These are phyloP conservation scores for Orbilia blumenaviensis DNA, from an alignment of 2,329 filamentous ascomycete genomes.

Conservation along the genomic window DNA sequence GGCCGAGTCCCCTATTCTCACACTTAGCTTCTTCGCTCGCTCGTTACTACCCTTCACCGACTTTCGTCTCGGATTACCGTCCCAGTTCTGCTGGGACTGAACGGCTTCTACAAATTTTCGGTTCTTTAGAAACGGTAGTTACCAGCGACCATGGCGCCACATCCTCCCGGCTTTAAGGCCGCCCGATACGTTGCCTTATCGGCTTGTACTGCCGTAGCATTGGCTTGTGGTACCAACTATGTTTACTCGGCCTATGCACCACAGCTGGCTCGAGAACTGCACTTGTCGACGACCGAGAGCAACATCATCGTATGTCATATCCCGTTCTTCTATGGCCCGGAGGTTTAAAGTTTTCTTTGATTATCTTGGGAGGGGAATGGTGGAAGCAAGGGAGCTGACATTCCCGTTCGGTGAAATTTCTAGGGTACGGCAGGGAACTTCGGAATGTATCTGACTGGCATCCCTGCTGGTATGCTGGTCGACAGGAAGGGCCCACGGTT, in stretches of 20 bases:
- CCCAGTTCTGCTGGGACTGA: neutral
- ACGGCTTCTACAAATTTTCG: neutral
- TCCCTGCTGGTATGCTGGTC: slow-evolving; percentile 87
- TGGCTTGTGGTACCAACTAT: slow-evolving; percentile 92
- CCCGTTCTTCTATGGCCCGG: neutral
- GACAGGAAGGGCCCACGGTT: slow-evolving; percentile 82
- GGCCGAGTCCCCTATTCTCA: slow-evolving; percentile 18
- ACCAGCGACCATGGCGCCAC: slow-evolving; percentile 43
- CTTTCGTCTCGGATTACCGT: neutral
- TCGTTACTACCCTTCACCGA: neutral
- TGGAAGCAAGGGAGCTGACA: slow-evolving; percentile 38
- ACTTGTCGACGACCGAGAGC: slow-evolving; percentile 88
- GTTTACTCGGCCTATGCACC: slow-evolving; percentile 98
- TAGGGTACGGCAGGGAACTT: slow-evolving; percentile 76
- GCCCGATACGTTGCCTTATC: slow-evolving; percentile 53
- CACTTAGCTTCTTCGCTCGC: neutral
- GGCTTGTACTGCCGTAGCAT: slow-evolving; percentile 75
- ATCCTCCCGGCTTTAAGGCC: slow-evolving; percentile 42
- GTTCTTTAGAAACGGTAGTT: neutral
- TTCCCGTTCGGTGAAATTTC: slow-evolving; percentile 53
- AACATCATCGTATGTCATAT: slow-evolving; percentile 78
- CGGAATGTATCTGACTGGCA: slow-evolving; percentile 91
- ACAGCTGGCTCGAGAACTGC: slow-evolving; percentile 86
- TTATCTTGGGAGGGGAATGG: neutral
- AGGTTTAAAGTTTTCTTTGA: neutral